A percentile compares a stretch with the other conserved stretches of the same genome.
These are phyloP conservation scores for Neofusicoccum umdonicola DNA, from an alignment of 2,329 filamentous ascomycete genomes.

Conservation along the genomic window DNA sequence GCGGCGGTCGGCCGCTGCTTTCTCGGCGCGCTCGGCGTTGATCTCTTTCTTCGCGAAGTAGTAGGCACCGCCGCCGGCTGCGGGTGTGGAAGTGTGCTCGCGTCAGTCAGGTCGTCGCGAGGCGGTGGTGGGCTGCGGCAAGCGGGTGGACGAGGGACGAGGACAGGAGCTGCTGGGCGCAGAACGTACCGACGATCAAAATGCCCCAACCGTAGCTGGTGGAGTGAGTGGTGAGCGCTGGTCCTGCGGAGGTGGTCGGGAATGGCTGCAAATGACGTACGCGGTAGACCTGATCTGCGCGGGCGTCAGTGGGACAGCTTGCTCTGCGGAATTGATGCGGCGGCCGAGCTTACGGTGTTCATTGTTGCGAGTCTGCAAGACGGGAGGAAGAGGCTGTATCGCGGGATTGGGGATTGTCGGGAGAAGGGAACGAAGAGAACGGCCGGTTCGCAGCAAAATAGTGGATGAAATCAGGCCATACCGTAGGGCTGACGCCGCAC, in stretches of 20 bases:
- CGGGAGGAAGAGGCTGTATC: background rate
- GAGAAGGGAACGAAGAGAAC: constrained; percentile 1
- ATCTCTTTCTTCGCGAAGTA: constrained; percentile 94
- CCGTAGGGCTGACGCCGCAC: constrained; percentile 12
- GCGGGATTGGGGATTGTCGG: background rate
- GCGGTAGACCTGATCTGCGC: constrained; percentile 59
- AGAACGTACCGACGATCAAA: constrained; percentile 70
- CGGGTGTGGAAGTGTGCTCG: constrained; percentile 9
- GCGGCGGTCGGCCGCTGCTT: constrained; percentile 52
- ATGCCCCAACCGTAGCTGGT: constrained; percentile 86
- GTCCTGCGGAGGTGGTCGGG: background rate
- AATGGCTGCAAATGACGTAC: constrained; percentile 41
- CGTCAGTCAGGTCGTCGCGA: background rate
- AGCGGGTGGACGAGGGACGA: background rate
- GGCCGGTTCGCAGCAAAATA: constrained; percentile 4
- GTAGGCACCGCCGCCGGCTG: constrained; percentile 88
- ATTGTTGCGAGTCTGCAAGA: constrained; percentile 34
- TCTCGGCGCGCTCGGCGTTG: constrained; percentile 81
- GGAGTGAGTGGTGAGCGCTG: constrained; percentile 19
- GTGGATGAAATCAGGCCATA: constrained; percentile 15
- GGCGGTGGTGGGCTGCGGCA: background rate
- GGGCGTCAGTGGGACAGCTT: constrained; percentile 21
- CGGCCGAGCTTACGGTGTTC: constrained; percentile 50
- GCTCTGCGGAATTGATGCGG: background rate
- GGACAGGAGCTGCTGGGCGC: background rate